Conservation (phyloP, 768 basidiomycete species). For the Mycena filopes region DNA sequence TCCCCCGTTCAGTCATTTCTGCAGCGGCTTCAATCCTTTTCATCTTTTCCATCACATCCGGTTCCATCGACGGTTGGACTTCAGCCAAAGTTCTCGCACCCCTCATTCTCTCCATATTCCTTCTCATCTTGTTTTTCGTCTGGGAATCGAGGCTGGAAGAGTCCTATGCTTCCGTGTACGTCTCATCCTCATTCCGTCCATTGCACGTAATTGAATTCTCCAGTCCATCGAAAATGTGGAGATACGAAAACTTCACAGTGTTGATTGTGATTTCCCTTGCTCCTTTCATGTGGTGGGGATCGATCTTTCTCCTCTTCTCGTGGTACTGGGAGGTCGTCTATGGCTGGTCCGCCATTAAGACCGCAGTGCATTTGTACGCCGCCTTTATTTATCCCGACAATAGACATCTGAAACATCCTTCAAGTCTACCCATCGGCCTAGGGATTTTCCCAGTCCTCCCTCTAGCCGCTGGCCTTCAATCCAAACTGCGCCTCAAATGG, state of each 20-base stretch:
- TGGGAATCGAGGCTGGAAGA: conserved; percentile 4
- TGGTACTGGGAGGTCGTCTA: conserved; percentile 54
- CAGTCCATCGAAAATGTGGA: conserved; percentile 8
- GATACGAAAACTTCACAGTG: conserved; percentile 49
- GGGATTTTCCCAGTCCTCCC: not conserved
- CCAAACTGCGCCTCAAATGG: not conserved
- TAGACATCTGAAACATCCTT: not conserved
- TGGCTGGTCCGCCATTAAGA: conserved; percentile 52
- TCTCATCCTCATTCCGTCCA: not conserved
- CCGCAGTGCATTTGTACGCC: conserved; percentile 53
- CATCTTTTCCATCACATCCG: conserved; percentile 57
- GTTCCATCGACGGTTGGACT: conserved; percentile 61
- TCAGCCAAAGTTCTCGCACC: conserved; percentile 56
- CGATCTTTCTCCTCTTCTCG: conserved; percentile 46
- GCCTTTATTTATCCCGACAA: not conserved
- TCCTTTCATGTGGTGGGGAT: conserved; percentile 56
- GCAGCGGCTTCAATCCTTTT: conserved; percentile 51
- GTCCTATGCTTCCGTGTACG: conserved; percentile 3
- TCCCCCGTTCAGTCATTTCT: too few relatives aligned
- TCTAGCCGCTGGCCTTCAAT: not conserved
- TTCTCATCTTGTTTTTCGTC: conserved; percentile 36
- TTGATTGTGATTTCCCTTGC: conserved; percentile 52
- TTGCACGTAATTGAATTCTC: not conserved
- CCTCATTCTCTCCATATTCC: conserved; percentile 55
- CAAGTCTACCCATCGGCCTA: not conserved